Base-by-base conservation (phyloP, 176 grass and related monocot genomes). In the Secale cereale region DNA sequence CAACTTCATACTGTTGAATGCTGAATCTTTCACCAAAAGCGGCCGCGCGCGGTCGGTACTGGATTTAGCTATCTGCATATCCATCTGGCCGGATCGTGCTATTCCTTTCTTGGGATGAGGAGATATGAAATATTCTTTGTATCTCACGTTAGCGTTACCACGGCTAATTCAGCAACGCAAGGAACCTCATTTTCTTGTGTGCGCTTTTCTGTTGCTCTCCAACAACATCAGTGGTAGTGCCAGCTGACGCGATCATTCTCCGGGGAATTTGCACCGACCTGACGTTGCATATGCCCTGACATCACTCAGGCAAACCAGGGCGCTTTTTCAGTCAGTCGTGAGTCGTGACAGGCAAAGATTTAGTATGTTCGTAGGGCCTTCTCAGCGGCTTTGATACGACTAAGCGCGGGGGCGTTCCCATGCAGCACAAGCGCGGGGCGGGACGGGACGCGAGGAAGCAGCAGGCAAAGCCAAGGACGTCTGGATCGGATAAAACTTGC, bases 11-110 rank as follows among this genome's bases (percentile, higher is more conserved):
- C 54, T 25, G 81, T 74, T 63, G 26, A 64, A 75, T 30, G 57
- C 81, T 63, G 70, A 83, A 83, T 64, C 26, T 77, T 77, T 37
- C 20, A 12, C 22, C 71, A 76, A 84, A 84, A 76, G 82, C 59
- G 43, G 37, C 30, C 27, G 22, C 32, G 65, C 27, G 22, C 32
- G 65, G 65, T 65, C 41, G 56, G 28, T 75, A 15, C 26, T 63
- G 62, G 62, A 32, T 81, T 45, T 31, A 20, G 27, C 26, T 23
- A 76, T 76, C 73, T 52, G 43, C 43, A 48, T 35, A 43, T 50
- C 71, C 71, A 50, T 25, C 68, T 16, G 50, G 32, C 70, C 41
- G 25, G 22, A n/a, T 39, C 20, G 0, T 22, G 73, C 19, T 43
- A 74, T 76, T 76, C 82, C 59, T 76, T 83, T 63, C 82, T 46